Evolutionary conservation across 495 filamentous ascomycete genomes (phyloP).

Genomic region (Ascobolus immersus): DNA sequence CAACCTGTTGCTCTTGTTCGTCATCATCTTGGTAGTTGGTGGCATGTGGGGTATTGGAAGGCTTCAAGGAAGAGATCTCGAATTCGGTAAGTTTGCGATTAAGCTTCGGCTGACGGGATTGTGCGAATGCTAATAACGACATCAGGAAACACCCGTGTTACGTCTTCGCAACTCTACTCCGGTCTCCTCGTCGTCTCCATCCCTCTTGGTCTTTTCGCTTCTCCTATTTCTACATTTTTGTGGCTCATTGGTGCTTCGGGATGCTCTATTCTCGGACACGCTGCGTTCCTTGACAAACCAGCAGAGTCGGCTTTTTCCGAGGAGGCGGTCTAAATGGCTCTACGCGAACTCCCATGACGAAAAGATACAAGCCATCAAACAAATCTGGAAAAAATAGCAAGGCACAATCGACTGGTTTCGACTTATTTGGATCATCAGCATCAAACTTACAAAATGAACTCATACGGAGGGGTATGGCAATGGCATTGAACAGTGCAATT

Average conservation of each 20-base stretch:
- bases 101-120: not conserved
- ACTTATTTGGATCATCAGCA: too few relatives aligned
- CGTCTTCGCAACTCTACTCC: slow-evolving; percentile 88
- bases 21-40: slow-evolving; percentile 58
- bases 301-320: slow-evolving; percentile 99
- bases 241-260: slow-evolving; percentile 91
- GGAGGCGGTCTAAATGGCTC: slow-evolving; percentile 85
- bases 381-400: not conserved
- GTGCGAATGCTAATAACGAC: not conserved
- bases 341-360: slow-evolving; percentile 15
- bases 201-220: slow-evolving; percentile 59
- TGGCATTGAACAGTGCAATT: too few relatives aligned
- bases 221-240: slow-evolving; percentile 52
- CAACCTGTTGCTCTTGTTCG: slow-evolving; percentile 61
- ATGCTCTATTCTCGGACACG: slow-evolving; percentile 81
- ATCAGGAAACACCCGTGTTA: slow-evolving; percentile 36
- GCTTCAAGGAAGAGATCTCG: slow-evolving; percentile 64
- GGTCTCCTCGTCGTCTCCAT: slow-evolving; percentile 53
- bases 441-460: too few relatives aligned
- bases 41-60: slow-evolving; percentile 79
- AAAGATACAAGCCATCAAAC: slow-evolving; percentile 16
- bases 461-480: too few relatives aligned
- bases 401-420: too few relatives aligned
- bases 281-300: slow-evolving; percentile 87
- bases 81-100: slow-evolving; percentile 29